These are phyloP conservation scores for Solanum lignicaule DNA, from an alignment of 257 asterid species.

Conservation along the genomic window DNA sequence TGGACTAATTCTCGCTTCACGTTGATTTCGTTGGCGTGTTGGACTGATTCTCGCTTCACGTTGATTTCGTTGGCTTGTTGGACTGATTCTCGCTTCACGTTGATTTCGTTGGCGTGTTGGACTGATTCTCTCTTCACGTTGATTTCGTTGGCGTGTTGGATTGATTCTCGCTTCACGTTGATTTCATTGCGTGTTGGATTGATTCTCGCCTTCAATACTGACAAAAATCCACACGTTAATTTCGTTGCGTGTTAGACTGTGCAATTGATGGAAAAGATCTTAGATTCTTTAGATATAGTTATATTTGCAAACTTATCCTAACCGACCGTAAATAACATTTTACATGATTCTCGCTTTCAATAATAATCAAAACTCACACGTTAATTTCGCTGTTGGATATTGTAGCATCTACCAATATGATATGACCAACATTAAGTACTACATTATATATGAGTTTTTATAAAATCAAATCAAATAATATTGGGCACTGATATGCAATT, in stretches of 20 bases:
- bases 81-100: background rate
- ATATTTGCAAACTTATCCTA: background rate
- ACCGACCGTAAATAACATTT: background rate
- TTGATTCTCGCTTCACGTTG: background rate
- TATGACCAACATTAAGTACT: background rate
- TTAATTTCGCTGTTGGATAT: background rate
- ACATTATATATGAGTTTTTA: too few species aligned
- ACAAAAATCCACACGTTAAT: background rate
- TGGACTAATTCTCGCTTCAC: too few species aligned
- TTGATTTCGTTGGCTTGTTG: background rate
- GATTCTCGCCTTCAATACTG: background rate
- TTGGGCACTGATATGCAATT: background rate
- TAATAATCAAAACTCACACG: background rate
- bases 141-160: rapidly evolving
- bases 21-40: background rate
- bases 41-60: too few species aligned
- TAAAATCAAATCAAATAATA: background rate
- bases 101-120: background rate
- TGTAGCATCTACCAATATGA: background rate
- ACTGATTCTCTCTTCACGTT: background rate
- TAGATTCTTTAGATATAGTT: background rate
- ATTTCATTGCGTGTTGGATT: background rate
- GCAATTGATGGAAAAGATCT: too few species aligned
- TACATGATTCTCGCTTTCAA: background rate
- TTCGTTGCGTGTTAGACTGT: background rate